Conservation (phyloP, 2,329 filamentous ascomycete genomes). For the Ophiostoma australiae region DNA sequence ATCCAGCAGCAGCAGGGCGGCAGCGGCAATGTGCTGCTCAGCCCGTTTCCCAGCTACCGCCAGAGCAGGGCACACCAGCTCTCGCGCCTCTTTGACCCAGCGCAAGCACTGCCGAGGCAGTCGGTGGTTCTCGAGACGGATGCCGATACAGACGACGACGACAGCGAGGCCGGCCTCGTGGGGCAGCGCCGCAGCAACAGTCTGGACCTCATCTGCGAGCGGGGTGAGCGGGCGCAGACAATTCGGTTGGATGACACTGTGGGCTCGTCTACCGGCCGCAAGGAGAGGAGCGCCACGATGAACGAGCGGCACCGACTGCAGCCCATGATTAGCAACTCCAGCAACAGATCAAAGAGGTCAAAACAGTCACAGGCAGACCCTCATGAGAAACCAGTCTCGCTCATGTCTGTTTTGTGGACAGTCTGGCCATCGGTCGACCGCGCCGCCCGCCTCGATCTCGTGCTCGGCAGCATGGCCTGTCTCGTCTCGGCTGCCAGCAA, state of each 20-base stretch:
- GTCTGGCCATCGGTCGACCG: slow-evolving; percentile 62
- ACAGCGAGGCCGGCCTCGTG: background rate
- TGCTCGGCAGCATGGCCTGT: slow-evolving; percentile 57
- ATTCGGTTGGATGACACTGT: slow-evolving; percentile 15
- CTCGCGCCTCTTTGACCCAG: background rate
- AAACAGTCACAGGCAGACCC: background rate
- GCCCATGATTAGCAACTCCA: background rate
- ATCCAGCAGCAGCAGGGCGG: slow-evolving; percentile 13
- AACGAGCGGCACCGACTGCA: background rate
- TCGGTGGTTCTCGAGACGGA: background rate
- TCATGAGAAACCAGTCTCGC: background rate
- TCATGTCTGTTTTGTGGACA: slow-evolving; percentile 45
- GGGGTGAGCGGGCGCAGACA: slow-evolving; percentile 21
- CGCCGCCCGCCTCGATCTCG: slow-evolving; percentile 49
- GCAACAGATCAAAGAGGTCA: background rate
- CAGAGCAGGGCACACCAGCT: background rate
- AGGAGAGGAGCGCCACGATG: background rate
- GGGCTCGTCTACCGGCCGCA: slow-evolving; percentile 3
- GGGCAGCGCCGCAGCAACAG: background rate
- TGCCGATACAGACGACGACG: background rate
- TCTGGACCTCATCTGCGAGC: slow-evolving; percentile 22
- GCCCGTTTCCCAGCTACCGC: slow-evolving; percentile 12
- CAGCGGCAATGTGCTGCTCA: background rate
- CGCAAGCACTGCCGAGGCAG: background rate
- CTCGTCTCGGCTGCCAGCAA: slow-evolving; percentile 57